These are phyloP conservation scores for Pleurotus djamor DNA, from an alignment of 768 basidiomycete species.

Conservation along the genomic window DNA sequence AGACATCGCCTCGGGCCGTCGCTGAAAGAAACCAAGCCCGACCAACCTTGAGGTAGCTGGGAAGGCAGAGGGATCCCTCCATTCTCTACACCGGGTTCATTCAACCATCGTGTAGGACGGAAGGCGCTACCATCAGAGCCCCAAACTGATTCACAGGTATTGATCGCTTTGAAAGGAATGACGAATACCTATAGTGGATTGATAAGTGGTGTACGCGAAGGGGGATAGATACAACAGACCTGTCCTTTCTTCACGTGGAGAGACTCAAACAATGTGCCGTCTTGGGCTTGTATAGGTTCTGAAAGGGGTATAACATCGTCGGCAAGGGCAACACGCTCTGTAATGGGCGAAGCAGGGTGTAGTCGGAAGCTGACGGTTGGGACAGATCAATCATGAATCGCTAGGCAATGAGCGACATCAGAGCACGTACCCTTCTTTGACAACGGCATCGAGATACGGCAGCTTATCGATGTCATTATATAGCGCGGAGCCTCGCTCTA, in stretches of 20 bases:
- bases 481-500: constrained; percentile 20
- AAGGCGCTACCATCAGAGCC: constrained; percentile 30
- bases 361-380: constrained; percentile 28
- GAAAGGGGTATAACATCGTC: constrained; percentile 41
- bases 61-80: constrained; percentile 22
- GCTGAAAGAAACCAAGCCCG: constrained; percentile 32
- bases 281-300: constrained; percentile 23
- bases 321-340: constrained; percentile 33
- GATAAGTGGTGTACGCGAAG: background rate
- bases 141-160: constrained; percentile 31
- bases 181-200: constrained; percentile 21
- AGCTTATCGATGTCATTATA: constrained; percentile 35
- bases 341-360: constrained; percentile 35
- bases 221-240: constrained; percentile 16
- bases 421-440: constrained; percentile 31
- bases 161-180: constrained; percentile 30
- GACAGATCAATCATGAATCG: background rate
- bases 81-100: constrained; percentile 14
- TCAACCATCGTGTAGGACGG: constrained; percentile 35
- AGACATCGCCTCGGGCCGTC: constrained; percentile 41
- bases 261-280: constrained; percentile 20
- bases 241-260: constrained; percentile 33
- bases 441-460: constrained; percentile 37
- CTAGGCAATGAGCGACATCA: background rate
- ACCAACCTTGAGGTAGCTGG: constrained; percentile 32